Evolutionary conservation across 2,329 filamentous ascomycete species (phyloP).

Genomic region (Aureobasidium sp.): DNA sequence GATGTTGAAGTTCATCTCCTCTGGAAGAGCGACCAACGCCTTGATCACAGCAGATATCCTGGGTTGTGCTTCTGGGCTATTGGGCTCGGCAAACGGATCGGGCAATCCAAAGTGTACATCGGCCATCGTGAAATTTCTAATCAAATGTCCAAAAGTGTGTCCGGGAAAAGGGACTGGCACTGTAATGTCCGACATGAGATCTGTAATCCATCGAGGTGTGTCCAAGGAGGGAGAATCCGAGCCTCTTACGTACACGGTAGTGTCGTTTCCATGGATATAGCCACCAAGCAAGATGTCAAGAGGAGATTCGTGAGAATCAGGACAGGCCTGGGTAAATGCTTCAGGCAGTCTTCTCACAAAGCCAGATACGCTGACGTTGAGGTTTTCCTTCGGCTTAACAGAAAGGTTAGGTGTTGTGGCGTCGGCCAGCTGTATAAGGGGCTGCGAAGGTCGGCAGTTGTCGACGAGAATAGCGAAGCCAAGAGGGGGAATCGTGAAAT

Average conservation of each 20-base stretch:
- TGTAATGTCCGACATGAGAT: conserved; percentile 71
- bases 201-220: conserved; percentile 73
- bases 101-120: conserved; percentile 83
- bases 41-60: conserved; percentile 75
- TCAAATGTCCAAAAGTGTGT: conserved; percentile 67
- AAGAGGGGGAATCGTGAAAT: conserved; percentile 67
- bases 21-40: conserved; percentile 68
- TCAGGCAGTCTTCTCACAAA: conserved; percentile 66
- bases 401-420: conserved; percentile 59
- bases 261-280: conserved; percentile 72
- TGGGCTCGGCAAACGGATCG: conserved; percentile 67
- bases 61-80: conserved; percentile 62
- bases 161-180: conserved; percentile 80
- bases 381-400: conserved; percentile 58
- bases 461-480: conserved; percentile 78
- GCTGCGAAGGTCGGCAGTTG: conserved; percentile 63
- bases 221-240: conserved; percentile 55
- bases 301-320: conserved; percentile 68
- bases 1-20: conserved; percentile 79
- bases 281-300: conserved; percentile 71
- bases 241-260: conserved; percentile 75
- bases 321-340: conserved; percentile 63
- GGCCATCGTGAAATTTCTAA: conserved; percentile 78
- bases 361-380: conserved; percentile 62
- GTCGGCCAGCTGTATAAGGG: conserved; percentile 69